These are phyloP conservation scores for Akanthomyces uredinophilus DNA, from an alignment of 2,329 filamentous ascomycete genomes.

Conservation along the genomic window DNA sequence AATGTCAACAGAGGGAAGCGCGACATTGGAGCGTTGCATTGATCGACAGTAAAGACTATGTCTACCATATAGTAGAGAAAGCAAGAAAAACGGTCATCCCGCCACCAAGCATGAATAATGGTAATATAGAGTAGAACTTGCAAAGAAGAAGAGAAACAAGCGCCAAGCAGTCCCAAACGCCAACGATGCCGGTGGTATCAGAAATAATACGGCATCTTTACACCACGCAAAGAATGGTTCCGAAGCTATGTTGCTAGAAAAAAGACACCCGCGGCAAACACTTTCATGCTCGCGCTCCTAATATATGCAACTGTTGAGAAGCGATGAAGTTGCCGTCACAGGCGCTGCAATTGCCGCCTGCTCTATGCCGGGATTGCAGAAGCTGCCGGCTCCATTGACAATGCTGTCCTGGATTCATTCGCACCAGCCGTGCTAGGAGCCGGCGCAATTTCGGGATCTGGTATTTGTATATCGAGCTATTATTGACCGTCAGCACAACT, in stretches of 20 bases:
- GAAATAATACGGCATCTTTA: neutral
- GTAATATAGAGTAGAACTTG: neutral
- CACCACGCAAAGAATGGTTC: neutral
- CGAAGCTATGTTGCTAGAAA: neutral
- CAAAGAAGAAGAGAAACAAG: neutral
- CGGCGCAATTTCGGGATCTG: conserved; percentile 65
- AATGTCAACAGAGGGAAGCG: too few relatives aligned
- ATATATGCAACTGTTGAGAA: neutral
- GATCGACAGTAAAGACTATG: too few relatives aligned
- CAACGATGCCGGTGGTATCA: conserved; percentile 13
- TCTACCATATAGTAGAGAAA: neutral
- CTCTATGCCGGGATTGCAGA: conserved; percentile 20
- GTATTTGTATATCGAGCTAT: conserved; percentile 75
- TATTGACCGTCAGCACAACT: neutral
- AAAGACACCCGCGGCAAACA: neutral
- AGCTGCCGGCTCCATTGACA: conserved; percentile 29
- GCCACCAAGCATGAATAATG: too few relatives aligned
- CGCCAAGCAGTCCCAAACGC: conserved; percentile 2
- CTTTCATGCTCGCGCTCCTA: neutral
- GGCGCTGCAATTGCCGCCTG: neutral
- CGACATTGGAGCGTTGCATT: too few relatives aligned
- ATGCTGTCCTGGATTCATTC: conserved; percentile 31
- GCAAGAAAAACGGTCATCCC: neutral
- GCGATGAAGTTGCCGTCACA: neutral
- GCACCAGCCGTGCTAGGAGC: conserved; percentile 41